Conservation (phyloP, 2,329 filamentous ascomycete species). For the Curvularia sp. region DNA sequence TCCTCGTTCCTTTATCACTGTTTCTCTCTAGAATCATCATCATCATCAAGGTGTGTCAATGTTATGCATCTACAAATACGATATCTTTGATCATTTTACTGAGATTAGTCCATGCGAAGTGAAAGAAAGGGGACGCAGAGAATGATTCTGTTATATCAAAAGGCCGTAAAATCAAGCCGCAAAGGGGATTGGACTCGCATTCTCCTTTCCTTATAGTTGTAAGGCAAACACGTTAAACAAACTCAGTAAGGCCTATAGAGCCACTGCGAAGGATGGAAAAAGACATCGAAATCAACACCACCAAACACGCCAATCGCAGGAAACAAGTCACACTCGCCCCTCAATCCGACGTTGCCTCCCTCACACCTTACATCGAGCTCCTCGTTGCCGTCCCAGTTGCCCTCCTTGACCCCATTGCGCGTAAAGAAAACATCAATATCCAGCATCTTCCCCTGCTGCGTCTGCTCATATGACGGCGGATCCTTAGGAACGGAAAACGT, state of each 20-base stretch:
- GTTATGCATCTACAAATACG: not conserved
- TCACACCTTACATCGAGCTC: constrained; percentile 71
- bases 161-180: not conserved
- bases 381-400: constrained; percentile 76
- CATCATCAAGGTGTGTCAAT: not conserved
- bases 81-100: not conserved
- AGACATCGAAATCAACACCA: constrained; percentile 70
- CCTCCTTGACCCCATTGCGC: constrained; percentile 65
- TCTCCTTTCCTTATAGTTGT: not conserved
- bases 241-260: constrained; percentile 51
- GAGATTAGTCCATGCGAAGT: not conserved
- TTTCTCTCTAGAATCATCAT: not conserved
- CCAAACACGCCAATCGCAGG: constrained; percentile 75
- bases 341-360: constrained; percentile 68
- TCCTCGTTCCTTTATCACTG: not conserved
- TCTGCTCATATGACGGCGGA: constrained; percentile 45
- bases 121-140: not conserved
- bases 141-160: not conserved
- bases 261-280: constrained; percentile 68
- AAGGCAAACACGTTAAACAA: not conserved
- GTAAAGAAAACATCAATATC: constrained; percentile 73
- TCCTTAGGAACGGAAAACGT: constrained; percentile 57
- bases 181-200: not conserved
- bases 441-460: constrained; percentile 42
- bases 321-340: constrained; percentile 74